Evolutionary conservation across 2,329 filamentous ascomycete genomes (phyloP).

Genomic region (Scedosporium aurantiacum): DNA sequence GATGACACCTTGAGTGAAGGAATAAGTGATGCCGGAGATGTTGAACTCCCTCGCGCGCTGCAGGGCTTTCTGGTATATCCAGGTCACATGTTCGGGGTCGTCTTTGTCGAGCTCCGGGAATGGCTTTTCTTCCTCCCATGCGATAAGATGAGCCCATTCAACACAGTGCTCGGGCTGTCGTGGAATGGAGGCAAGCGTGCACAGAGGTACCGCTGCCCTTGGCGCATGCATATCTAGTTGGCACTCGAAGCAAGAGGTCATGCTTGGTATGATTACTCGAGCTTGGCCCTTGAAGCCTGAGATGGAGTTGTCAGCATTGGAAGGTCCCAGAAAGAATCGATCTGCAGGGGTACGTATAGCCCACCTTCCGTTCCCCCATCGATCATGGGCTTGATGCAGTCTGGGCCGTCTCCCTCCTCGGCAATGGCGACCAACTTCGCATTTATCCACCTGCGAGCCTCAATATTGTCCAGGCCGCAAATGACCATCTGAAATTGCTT

Average conservation of each 20-base stretch:
- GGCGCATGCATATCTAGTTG: slow-evolving; percentile 98
- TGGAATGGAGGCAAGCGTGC: slow-evolving; percentile 90
- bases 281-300: slow-evolving; percentile 94
- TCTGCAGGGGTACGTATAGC: not conserved
- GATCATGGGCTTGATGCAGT: slow-evolving; percentile 84
- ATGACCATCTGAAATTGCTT: slow-evolving; percentile 92
- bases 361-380: slow-evolving; percentile 88
- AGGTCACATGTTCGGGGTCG: slow-evolving; percentile 93
- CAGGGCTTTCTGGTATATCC: slow-evolving; percentile 82
- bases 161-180: slow-evolving; percentile 96
- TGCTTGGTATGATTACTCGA: slow-evolving; percentile 78
- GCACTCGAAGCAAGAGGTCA: slow-evolving; percentile 95
- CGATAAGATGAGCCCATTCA: slow-evolving; percentile 97
- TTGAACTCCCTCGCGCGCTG: slow-evolving; percentile 76
- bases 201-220: slow-evolving; percentile 90
- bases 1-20: slow-evolving; percentile 90
- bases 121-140: slow-evolving; percentile 80
- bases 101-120: slow-evolving; percentile 87
- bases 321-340: too few relatives aligned
- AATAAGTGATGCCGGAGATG: slow-evolving; percentile 87
- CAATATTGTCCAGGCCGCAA: slow-evolving; percentile 92
- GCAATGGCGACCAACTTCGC: slow-evolving; percentile 85
- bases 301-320: not conserved
- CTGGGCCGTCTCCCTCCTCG: slow-evolving; percentile 61
- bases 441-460: slow-evolving; percentile 98